Conservation (phyloP, 2,329 filamentous ascomycete species). For the Penicillium sp. region DNA sequence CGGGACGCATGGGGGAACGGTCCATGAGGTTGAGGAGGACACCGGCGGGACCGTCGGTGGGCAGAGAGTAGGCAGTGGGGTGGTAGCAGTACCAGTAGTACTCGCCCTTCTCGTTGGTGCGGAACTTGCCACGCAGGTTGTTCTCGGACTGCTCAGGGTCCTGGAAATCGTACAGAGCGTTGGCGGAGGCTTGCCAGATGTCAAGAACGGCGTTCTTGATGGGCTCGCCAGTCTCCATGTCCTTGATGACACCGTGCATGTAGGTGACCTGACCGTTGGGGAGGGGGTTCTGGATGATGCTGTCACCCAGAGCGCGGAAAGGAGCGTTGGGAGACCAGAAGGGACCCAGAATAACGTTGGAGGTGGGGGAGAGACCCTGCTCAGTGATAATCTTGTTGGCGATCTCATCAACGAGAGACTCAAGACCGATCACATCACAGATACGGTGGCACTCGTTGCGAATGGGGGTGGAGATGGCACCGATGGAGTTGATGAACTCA, state of each 20-base stretch:
- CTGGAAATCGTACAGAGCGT: slow-evolving; percentile 75
- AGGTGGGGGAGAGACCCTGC: slow-evolving; percentile 64
- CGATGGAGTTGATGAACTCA: slow-evolving; percentile 72
- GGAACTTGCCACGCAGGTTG: slow-evolving; percentile 77
- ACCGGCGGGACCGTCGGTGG: slow-evolving; percentile 61
- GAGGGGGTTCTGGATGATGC: slow-evolving; percentile 65
- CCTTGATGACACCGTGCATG: slow-evolving; percentile 69
- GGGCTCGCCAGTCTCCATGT: slow-evolving; percentile 65
- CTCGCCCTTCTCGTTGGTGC: slow-evolving; percentile 66
- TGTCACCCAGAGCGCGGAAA: slow-evolving; percentile 66
- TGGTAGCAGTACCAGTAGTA: slow-evolving; percentile 72
- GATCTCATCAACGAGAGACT: slow-evolving; percentile 77
- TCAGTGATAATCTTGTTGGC: slow-evolving; percentile 67
- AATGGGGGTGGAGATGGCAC: slow-evolving; percentile 66
- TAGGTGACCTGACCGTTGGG: slow-evolving; percentile 58
- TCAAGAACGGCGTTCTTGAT: slow-evolving; percentile 70
- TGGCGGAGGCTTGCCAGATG: slow-evolving; percentile 75
- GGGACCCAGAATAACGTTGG: slow-evolving; percentile 72
- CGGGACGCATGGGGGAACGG: slow-evolving; percentile 61
- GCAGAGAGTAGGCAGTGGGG: slow-evolving; percentile 71
- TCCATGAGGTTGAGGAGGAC: slow-evolving; percentile 55
- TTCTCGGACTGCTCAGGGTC: slow-evolving; percentile 71
- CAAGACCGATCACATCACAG: slow-evolving; percentile 71
- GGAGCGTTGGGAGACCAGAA: slow-evolving; percentile 77
- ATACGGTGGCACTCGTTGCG: slow-evolving; percentile 74